phyloP scores from a whole-genome alignment of 1,284 basidiomycete genomes.

The Trichosporon coremiiforme region DNA sequence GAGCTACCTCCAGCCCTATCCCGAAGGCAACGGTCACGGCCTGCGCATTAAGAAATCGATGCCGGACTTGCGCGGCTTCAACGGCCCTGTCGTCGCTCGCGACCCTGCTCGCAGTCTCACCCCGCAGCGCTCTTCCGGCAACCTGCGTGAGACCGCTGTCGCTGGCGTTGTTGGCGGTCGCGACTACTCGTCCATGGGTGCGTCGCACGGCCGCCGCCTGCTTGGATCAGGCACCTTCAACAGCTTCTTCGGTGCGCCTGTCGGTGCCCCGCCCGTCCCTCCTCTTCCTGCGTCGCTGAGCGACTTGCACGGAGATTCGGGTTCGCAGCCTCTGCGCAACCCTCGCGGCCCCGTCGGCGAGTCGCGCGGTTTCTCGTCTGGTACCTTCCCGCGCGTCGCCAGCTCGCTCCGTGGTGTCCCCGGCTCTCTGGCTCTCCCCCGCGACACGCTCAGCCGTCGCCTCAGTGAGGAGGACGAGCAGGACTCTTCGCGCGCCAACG shows the following conservation, averaged over 20 bases:
- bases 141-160: constrained; percentile 87
- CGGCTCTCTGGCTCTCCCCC: constrained; percentile 26
- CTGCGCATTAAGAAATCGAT: constrained; percentile 92
- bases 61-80: constrained; percentile 63
- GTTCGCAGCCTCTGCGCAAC: constrained; percentile 44
- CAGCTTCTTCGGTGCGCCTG: constrained; percentile 37
- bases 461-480: constrained; percentile 47
- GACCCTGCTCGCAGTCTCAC: constrained; percentile 75
- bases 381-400: constrained; percentile 25
- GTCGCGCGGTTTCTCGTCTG: constrained; percentile 35
- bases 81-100: constrained; percentile 69
- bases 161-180: constrained; percentile 64
- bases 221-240: constrained; percentile 42
- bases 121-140: constrained; percentile 82
- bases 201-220: constrained; percentile 37
- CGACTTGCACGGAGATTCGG: constrained; percentile 22
- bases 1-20: constrained; percentile 51
- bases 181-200: constrained; percentile 50
- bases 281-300: constrained; percentile 36
- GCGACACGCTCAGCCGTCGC: constrained; percentile 30
- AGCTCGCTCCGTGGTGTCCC: constrained; percentile 33
- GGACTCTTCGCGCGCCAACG: constrained; percentile 29
- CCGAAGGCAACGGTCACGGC: constrained; percentile 61
- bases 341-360: constrained; percentile 53
- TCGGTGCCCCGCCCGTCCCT: constrained; percentile 48